These are phyloP conservation scores for Neoarthrinium moseri DNA, from an alignment of 2,329 filamentous ascomycete genomes.

Conservation along the genomic window DNA sequence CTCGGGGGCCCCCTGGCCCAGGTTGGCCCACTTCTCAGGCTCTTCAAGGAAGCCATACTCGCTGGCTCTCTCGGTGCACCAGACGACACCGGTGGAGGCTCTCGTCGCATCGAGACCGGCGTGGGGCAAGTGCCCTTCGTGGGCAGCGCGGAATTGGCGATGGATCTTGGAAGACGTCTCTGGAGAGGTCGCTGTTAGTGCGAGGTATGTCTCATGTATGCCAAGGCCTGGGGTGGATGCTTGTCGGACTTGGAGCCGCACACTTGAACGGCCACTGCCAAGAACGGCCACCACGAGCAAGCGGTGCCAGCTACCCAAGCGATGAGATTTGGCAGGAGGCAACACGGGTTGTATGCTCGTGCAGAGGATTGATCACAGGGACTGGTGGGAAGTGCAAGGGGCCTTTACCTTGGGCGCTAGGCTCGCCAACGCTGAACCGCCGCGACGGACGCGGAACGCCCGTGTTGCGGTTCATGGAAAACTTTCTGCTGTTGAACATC, in stretches of 20 bases:
- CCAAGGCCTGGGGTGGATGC: constrained; percentile 3
- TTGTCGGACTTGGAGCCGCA: background rate
- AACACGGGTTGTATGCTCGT: too few species aligned
- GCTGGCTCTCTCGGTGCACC: constrained; percentile 83
- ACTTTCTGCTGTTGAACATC: constrained; percentile 59
- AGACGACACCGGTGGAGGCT: constrained; percentile 90
- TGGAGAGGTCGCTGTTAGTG: constrained; percentile 32
- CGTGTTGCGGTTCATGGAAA: constrained; percentile 66
- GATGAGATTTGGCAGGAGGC: too few species aligned
- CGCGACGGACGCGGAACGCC: constrained; percentile 56
- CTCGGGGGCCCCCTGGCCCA: constrained; percentile 91
- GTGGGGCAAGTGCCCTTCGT: constrained; percentile 88
- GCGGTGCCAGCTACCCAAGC: too few species aligned
- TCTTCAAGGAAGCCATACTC: constrained; percentile 87
- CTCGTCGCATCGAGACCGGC: constrained; percentile 86
- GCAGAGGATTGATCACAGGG: too few species aligned
- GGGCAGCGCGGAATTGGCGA: constrained; percentile 82
- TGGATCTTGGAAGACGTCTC: constrained; percentile 83
- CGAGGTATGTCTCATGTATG: constrained; percentile 12
- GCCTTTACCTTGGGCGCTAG: constrained; percentile 49
- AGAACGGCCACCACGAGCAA: too few species aligned
- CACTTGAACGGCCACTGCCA: too few species aligned
- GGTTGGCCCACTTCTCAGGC: constrained; percentile 83
- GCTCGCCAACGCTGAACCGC: constrained; percentile 59
- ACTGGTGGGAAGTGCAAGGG: too few species aligned